phyloP scores from a whole-genome alignment of 495 filamentous ascomycete species.

The Aspergillus olivimuriae region DNA sequence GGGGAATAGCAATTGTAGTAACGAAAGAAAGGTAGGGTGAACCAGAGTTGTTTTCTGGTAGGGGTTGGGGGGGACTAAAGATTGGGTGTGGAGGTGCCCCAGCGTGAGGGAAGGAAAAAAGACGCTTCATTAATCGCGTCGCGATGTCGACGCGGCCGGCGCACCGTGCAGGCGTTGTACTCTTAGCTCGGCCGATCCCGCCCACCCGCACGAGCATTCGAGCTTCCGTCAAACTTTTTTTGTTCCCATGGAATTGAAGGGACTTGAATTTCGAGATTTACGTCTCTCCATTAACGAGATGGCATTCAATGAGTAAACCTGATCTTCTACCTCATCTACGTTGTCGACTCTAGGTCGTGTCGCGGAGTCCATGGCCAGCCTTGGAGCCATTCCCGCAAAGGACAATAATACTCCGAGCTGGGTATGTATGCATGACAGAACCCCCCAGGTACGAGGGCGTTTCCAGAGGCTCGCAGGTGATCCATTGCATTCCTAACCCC shows the following conservation, averaged over 20 bases:
- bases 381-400: too few relatives aligned
- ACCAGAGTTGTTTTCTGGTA: constrained; percentile 9
- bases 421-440: background rate
- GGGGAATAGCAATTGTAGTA: constrained; percentile 9
- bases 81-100: constrained; percentile 9
- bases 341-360: too few relatives aligned
- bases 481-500: background rate
- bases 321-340: too few relatives aligned
- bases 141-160: constrained; percentile 38
- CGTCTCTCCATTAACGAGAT: too few relatives aligned
- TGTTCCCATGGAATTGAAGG: too few relatives aligned
- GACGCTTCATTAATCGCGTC: constrained; percentile 31
- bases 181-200: constrained; percentile 1
- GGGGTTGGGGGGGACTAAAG: constrained; percentile 17
- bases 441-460: background rate
- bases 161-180: constrained; percentile 13
- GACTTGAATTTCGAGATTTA: too few relatives aligned
- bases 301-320: too few relatives aligned
- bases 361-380: too few relatives aligned
- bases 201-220: constrained; percentile 1
- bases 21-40: constrained; percentile 7
- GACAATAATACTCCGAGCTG: too few relatives aligned
- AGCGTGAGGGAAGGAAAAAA: constrained; percentile 12
- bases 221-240: too few relatives aligned
- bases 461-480: background rate